phyloP scores from a whole-genome alignment of 306 rosid genomes.

The Abrus precatorius region DNA sequence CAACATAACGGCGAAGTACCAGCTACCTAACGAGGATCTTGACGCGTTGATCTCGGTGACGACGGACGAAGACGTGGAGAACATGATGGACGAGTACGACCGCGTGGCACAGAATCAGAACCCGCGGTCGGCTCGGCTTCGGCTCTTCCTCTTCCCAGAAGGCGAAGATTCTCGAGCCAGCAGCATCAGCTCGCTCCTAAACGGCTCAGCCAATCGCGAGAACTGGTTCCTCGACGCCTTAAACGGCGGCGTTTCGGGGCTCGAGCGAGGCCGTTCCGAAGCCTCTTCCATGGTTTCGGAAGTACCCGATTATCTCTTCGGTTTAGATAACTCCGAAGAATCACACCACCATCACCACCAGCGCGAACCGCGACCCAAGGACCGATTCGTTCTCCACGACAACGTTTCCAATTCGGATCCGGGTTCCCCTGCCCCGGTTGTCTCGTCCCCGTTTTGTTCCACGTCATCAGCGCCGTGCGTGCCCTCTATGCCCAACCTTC shows the following conservation, averaged over 20 bases:
- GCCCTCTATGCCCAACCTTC: constrained; percentile 71
- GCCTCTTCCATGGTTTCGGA: constrained; percentile 89
- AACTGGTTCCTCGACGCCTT: constrained; percentile 92
- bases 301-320: constrained; percentile 92
- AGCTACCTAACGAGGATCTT: constrained; percentile 95
- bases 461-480: constrained; percentile 64
- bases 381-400: constrained; percentile 53
- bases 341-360: constrained; percentile 17
- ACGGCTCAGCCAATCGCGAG: constrained; percentile 85
- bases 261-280: constrained; percentile 88
- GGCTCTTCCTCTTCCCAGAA: constrained; percentile 76
- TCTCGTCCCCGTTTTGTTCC: constrained; percentile 67
- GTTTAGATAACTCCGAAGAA: constrained; percentile 81
- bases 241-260: constrained; percentile 65
- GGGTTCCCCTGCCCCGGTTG: constrained; percentile 77
- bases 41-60: constrained; percentile 91
- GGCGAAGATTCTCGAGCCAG: constrained; percentile 64
- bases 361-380: constrained; percentile 56
- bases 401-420: constrained; percentile 78
- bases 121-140: constrained; percentile 77
- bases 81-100: constrained; percentile 97
- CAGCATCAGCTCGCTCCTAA: constrained; percentile 82
- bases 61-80: constrained; percentile 95
- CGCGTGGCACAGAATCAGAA: constrained; percentile 75
- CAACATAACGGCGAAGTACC: constrained; percentile 80